Base-by-base conservation (phyloP, 345 rosid genomes). In the Salix udensis region DNA sequence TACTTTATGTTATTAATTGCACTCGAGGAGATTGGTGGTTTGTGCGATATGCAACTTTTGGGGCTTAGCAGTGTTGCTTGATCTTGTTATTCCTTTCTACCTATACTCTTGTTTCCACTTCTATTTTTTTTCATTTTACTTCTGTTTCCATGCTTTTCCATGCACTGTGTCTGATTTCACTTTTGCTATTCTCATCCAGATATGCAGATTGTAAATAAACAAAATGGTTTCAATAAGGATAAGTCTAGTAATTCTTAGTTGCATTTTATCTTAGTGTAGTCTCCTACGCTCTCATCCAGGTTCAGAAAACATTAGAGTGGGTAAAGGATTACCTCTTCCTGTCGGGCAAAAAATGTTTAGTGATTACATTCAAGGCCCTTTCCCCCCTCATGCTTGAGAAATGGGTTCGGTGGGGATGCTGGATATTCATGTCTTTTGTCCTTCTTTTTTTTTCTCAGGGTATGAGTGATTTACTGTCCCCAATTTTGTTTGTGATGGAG, bases 391-490 rank as follows among this genome's bases (percentile, higher is more conserved):
- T n/a, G 12, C 24, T 58, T 58, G 64, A 10, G 64, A n/a, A 58
- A 23, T 10, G 4, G 62, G 26, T 23, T 1, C 1, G 23, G 26
- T 4, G 64, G 28, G 64, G 64, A 58, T 58, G 64, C 46, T 68
- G 70, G 50, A 42, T 44, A 37, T 76, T 19, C 60, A 67, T 64
- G 2, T 23, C 58, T 19, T 5, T 52, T 15, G n/a, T 65, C 52
- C 30, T 60, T 42, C 30, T 60, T 42, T 50, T 30, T 30, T 82
- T 72, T 34, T 69, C 75, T 53, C 87, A 94, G 99, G 99, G 99
- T 65, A 96, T 96, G 98, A 96, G 95, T 73, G 99, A 96, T 81
- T 85, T 91, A 68, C 83, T 96, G 37, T 94, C 99, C 65, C 99
- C 99, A 15, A 85, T 96, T 82, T 84, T 96, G 86, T 96, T 83